A percentile compares a stretch with the other conserved stretches of the same genome.
phyloP scores from a whole-genome alignment of 371 early-diverging fungal species.

The Mortierella sp. region DNA sequence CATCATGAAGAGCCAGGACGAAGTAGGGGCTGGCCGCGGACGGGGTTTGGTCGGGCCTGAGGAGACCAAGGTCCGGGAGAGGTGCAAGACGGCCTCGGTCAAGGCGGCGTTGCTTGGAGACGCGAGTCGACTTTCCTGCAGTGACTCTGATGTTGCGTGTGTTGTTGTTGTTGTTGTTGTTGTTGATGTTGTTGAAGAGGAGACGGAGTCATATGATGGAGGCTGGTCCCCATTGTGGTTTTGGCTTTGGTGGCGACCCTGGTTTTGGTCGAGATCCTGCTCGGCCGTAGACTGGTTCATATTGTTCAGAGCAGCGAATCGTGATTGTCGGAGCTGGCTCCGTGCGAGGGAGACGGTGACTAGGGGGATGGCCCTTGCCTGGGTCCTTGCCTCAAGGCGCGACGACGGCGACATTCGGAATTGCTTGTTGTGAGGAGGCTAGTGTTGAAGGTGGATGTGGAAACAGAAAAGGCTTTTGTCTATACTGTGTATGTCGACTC shows the following conservation, averaged over 20 bases:
- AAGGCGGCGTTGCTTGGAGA: slow-evolving; percentile 30
- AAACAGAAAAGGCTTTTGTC: neutral
- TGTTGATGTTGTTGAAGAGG: neutral
- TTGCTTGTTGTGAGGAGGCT: neutral
- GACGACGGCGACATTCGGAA: slow-evolving; percentile 34
- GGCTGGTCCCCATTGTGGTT: slow-evolving; percentile 19
- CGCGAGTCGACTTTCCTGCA: slow-evolving; percentile 7
- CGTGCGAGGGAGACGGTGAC: slow-evolving; percentile 48
- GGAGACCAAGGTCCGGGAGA: slow-evolving; percentile 45
- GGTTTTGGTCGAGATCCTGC: neutral
- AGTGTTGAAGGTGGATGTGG: neutral
- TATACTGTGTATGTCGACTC: neutral
- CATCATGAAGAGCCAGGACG: slow-evolving; percentile 55
- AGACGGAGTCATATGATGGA: slow-evolving; percentile 34
- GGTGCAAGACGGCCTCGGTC: slow-evolving; percentile 50
- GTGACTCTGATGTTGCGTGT: neutral
- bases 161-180: neutral
- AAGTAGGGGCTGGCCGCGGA: slow-evolving; percentile 14
- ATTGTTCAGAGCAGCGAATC: slow-evolving; percentile 11
- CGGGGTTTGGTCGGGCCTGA: slow-evolving; percentile 22
- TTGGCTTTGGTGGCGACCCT: neutral
- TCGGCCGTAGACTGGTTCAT: neutral
- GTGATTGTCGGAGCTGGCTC: slow-evolving; percentile 34
- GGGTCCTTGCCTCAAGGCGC: slow-evolving; percentile 26
- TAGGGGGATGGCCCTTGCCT: slow-evolving; percentile 49